Conservation (phyloP, 257 asterid genomes). For the Phtheirospermum japonicum region DNA sequence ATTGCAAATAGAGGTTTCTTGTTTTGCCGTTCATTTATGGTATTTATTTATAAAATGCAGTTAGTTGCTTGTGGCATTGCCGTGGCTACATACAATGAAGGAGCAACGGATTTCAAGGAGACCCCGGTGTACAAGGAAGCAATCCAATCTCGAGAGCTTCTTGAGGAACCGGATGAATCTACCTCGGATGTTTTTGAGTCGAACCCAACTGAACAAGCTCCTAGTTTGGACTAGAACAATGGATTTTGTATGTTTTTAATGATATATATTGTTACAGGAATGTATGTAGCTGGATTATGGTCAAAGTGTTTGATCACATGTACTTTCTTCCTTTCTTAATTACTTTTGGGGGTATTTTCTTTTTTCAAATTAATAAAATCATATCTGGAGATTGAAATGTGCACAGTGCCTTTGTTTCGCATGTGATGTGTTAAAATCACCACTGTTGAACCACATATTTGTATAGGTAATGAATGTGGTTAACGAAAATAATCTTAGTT, state of each 20-base stretch:
- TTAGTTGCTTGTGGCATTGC: slow-evolving; percentile 80
- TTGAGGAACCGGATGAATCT: slow-evolving; percentile 78
- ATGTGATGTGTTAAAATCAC: too few relatives aligned
- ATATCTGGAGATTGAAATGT: too few relatives aligned
- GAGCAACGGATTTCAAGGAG: slow-evolving; percentile 91
- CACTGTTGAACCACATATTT: too few relatives aligned
- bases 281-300: too few relatives aligned
- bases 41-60: slow-evolving; percentile 33
- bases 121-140: slow-evolving; percentile 89
- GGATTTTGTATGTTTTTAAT: background rate
- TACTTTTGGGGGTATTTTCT: too few relatives aligned
- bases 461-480: too few relatives aligned
- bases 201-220: slow-evolving; percentile 91
- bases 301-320: too few relatives aligned
- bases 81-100: slow-evolving; percentile 73
- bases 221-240: slow-evolving; percentile 61
- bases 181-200: slow-evolving; percentile 79
- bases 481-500: too few relatives aligned
- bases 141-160: slow-evolving; percentile 66
- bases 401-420: too few relatives aligned
- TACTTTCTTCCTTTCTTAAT: too few relatives aligned
- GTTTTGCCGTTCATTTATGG: slow-evolving; percentile 7
- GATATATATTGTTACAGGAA: too few relatives aligned
- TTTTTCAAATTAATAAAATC: too few relatives aligned
- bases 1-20: background rate